Evolutionary conservation across 2,329 filamentous ascomycete genomes (phyloP).

Genomic region (Aspergillus sp.): DNA sequence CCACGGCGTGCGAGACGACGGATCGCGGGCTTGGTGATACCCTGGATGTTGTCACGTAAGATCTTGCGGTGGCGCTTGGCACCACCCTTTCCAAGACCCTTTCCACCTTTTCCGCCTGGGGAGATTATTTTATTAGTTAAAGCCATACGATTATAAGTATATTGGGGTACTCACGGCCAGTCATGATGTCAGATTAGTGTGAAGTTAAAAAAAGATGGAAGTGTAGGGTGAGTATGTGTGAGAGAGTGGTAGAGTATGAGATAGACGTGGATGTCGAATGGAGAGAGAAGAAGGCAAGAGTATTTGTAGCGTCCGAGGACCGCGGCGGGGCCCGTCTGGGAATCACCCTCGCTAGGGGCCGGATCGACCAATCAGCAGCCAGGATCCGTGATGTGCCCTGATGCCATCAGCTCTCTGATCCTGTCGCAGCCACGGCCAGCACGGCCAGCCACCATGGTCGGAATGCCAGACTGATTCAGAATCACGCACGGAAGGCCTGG

Average conservation of each 20-base stretch:
- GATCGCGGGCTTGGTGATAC: conserved; percentile 97
- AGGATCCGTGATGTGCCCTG: conserved; percentile 25
- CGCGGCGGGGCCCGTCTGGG: conserved; percentile 20
- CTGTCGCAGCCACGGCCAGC: conserved; percentile 5
- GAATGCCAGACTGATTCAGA: conserved; percentile 9
- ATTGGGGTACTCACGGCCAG: conserved; percentile 47
- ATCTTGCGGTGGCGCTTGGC: conserved; percentile 99
- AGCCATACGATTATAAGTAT: not conserved
- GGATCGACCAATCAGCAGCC: conserved; percentile 29
- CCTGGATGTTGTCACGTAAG: conserved; percentile 98
- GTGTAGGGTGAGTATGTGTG: conserved; percentile 13
- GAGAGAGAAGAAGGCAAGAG: conserved; percentile 13
- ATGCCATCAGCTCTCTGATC: conserved; percentile 23
- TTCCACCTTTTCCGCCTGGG: conserved; percentile 85
- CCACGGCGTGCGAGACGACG: conserved; percentile 97
- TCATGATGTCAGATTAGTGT: conserved; percentile 43
- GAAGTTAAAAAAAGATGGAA: conserved; percentile 14
- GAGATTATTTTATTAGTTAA: conserved; percentile 38
- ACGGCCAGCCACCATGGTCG: conserved; percentile 13
- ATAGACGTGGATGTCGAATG: conserved; percentile 6
- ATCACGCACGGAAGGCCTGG: conserved; percentile 7
- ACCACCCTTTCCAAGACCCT: conserved; percentile 95
- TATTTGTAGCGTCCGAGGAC: conserved; percentile 33
- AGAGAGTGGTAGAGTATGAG: conserved; percentile 16
- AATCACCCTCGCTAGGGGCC: conserved; percentile 30